Evolutionary conservation across 495 filamentous ascomycete species (phyloP).

Genomic region (Aspergillus sparsus): DNA sequence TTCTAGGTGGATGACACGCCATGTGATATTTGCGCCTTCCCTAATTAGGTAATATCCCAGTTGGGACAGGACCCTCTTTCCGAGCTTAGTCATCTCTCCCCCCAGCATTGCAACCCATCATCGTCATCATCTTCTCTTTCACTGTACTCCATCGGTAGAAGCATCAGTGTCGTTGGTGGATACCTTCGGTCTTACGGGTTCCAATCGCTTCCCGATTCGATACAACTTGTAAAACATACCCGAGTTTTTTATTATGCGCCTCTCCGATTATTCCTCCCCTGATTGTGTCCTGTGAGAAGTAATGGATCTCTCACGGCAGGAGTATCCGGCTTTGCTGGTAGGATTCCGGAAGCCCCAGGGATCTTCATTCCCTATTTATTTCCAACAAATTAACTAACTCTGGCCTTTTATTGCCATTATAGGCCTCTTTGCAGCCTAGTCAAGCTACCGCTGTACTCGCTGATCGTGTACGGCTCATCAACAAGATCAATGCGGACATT

Average conservation of each 20-base stretch:
- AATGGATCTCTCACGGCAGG: slow-evolving; percentile 84
- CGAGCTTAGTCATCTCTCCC: slow-evolving; percentile 21
- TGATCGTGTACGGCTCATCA: slow-evolving; percentile 86
- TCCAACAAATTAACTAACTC: slow-evolving; percentile 2
- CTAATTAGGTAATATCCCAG: neutral
- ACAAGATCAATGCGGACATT: slow-evolving; percentile 84
- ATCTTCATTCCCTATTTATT: slow-evolving; percentile 7
- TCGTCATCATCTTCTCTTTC: slow-evolving; percentile 22
- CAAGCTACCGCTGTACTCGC: slow-evolving; percentile 83
- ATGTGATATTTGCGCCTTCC: slow-evolving; percentile 19
- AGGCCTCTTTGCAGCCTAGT: slow-evolving; percentile 81
- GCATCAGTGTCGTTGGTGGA: slow-evolving; percentile 2
- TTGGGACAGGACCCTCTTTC: neutral
- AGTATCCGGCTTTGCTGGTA: slow-evolving; percentile 97
- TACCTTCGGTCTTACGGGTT: neutral
- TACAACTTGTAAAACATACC: neutral
- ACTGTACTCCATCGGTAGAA: slow-evolving; percentile 5
- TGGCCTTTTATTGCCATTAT: slow-evolving; percentile 18
- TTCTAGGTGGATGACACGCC: neutral
- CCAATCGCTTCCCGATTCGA: slow-evolving; percentile 7
- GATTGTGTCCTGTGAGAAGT: slow-evolving; percentile 36
- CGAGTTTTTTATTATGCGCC: slow-evolving; percentile 41
- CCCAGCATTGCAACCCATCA: slow-evolving; percentile 15
- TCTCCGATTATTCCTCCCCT: slow-evolving; percentile 21
- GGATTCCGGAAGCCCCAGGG: slow-evolving; percentile 30